Base-by-base conservation (phyloP, 2,329 filamentous ascomycete species). In the Thielaviopsis punctulata region DNA sequence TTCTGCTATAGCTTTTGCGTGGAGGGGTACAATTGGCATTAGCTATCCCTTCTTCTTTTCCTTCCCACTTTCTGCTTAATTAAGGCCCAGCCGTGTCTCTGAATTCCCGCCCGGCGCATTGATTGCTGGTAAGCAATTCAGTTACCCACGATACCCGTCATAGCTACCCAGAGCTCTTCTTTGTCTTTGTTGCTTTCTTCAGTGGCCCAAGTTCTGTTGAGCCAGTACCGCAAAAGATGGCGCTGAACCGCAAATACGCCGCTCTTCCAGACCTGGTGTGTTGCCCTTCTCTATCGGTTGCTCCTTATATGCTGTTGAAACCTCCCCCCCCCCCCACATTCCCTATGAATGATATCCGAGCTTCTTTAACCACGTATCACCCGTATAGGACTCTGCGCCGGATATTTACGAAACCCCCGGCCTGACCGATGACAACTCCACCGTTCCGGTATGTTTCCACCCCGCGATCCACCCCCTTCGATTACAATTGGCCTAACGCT, bases 351-450 rank as follows among this genome's bases (percentile, higher is more conserved):
- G 13, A 12, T n/a, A 36, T 36, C 30, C 4, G 13, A 36, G 30
- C 30, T 36, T 36, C 30, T 48, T 51, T 53, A 48, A 53, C 47
- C n/a, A n/a, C n/a, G n/a, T 30, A 33, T 33, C n/a, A 19, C n/a
- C 23, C 24, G 19, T 39, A 19, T 59, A 93, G 85, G 89, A 95
- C 68, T 84, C 83, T 52, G 88, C 89, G 24, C 89, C 89, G 58
- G 92, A 96, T 63, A 86, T 95, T 61, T 96, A 95, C 72, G 90
- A 96, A 68, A 96, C 92, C 15, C 89, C 90, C 58, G 89, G 94
- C 52, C 72, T 95, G 58, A 90, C 84, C 53, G 87, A 95, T 62
- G 89, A 94, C 66, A 84, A 80, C 57, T 94, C 88, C 21, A 95
- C 88, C 47, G 70, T 88, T 53, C 85, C 82, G 52, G 86, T 90